Evolutionary conservation across 106 monocot genomes (phyloP), one percentile per base, ranked within the genome.

Genomic region (Apostasia shenzhenica): DNA sequence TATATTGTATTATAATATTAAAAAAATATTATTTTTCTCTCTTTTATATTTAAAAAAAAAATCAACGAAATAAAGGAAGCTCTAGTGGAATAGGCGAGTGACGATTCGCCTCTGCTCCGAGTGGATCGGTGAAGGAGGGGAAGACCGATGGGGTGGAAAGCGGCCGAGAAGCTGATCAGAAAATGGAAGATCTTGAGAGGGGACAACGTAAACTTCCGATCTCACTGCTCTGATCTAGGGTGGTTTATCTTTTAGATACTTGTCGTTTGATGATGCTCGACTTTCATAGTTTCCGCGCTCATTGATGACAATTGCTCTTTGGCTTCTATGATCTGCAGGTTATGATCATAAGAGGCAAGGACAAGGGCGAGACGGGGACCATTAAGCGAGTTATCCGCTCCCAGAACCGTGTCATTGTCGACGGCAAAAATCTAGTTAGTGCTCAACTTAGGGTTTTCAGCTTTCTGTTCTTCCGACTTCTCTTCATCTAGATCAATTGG

Each of bases 361-460:
- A 95, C 68, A 88, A 88, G 70, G 94, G 94, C 10, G 94, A 95
- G 76, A 80, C 81, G 3, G 94, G 91, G 7, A 2, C 79, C 54
- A 88, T 95, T 76, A 95, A 95, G 73, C 91, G 91, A 5, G 91
- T 95, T 41, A 81, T 95, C 55, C 82, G 85, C 4, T 77, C 94
- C n/a, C 94, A 95, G 77, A 95, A 95, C 70, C 83, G 94, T 7
- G 94, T 95, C 55, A 87, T 95, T 61, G 94, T 95, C 26, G 94
- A 95, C 59, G 94, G 94, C 2, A 86, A 95, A 76, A 91, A 95
- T 69, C 75, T 95, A 81, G 94, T 95, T 10, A 48, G 75, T 38
- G 45, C 41, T 54, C 42, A 53, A 68, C 40, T 54, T 54, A 52
- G 54, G n/a, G 53, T 67, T 68, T 54, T 54, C 14, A 7, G 10